Conservation (phyloP, 2,329 filamentous ascomycete species). For the Aphanocladium album region DNA sequence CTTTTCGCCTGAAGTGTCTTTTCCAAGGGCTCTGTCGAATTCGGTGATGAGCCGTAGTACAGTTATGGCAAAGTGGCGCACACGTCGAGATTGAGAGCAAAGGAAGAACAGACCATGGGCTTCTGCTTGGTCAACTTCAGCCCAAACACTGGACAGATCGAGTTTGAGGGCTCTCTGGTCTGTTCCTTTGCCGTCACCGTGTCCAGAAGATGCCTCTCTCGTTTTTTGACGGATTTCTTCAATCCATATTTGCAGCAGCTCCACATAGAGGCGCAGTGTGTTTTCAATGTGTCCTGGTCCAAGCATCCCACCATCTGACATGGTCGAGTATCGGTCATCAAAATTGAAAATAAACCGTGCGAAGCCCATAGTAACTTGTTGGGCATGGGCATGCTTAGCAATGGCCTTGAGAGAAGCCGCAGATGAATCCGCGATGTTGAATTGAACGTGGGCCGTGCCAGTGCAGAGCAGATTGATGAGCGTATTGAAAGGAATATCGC, state of each 20-base stretch:
- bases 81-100: slow-evolving; percentile 88
- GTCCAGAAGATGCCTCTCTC: slow-evolving; percentile 63
- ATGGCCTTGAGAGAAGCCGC: slow-evolving; percentile 93
- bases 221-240: slow-evolving; percentile 89
- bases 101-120: slow-evolving; percentile 96
- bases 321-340: slow-evolving; percentile 93
- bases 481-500: slow-evolving; percentile 86
- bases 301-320: slow-evolving; percentile 96
- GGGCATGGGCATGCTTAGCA: slow-evolving; percentile 84
- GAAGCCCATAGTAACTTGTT: slow-evolving; percentile 95
- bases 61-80: slow-evolving; percentile 85
- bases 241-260: slow-evolving; percentile 94
- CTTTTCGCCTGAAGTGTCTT: slow-evolving; percentile 52
- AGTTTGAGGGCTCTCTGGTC: slow-evolving; percentile 72
- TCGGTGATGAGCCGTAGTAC: slow-evolving; percentile 89
- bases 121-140: slow-evolving; percentile 93
- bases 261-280: slow-evolving; percentile 86
- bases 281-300: slow-evolving; percentile 92
- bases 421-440: slow-evolving; percentile 86
- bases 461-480: slow-evolving; percentile 94
- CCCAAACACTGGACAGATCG: slow-evolving; percentile 82
- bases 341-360: slow-evolving; percentile 98
- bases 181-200: slow-evolving; percentile 55
- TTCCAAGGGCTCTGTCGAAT: slow-evolving; percentile 84
- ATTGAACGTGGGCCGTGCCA: slow-evolving; percentile 90